Evolutionary conservation across 148 eudicot species (phyloP), one percentile per base, ranked within the genome.

Genomic region (Camellia japonica): DNA sequence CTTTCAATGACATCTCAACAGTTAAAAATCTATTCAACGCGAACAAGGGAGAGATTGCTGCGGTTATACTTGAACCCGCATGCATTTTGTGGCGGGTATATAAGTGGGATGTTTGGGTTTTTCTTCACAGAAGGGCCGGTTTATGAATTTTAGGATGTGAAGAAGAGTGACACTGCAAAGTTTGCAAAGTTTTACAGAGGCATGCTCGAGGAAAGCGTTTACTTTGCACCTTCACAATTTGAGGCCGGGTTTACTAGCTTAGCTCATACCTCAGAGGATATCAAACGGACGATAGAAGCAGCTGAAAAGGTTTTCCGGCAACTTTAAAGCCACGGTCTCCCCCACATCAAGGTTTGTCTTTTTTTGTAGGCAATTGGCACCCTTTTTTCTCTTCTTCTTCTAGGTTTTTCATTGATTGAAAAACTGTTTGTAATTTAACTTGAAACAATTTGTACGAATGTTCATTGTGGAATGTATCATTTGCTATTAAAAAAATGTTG

Each of bases 201-300:
- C 62, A 93, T 95, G 98, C 83, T 95, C 74, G 89, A 87, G 87
- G 94, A 95, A 87, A 96, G 97, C 59, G 96, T 95, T 18, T 95
- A 95, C 80, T 83, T 95, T 11, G 97, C 98, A 7, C 98, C 98
- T 71, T 95, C 98, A 41, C 95, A 93, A 79, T 95, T 89, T 86
- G 98, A 95, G 91, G 98, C 98, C 61, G 98, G 98, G 46, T 95
- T 95, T 81, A 91, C 97, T 43, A 81, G 98, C 87, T 86, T 95
- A 74, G 90, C 90, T 15, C 98, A 95, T 79, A 86, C 91, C 43
- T n/a, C 84, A 43, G 92, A 87, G 79, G 98, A 92, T 76, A 94
- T 94, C 82, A 91, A 91, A 78, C 78, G 38, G 70, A 94, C 94
- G 0, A 87, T 94, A 77, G 93, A 90, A 49, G 98, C 98, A n/a